A percentile compares a stretch with the other conserved stretches of the same genome.
phyloP scores from a whole-genome alignment of 2,329 filamentous ascomycete genomes.

The Parafenestella ontariensis region DNA sequence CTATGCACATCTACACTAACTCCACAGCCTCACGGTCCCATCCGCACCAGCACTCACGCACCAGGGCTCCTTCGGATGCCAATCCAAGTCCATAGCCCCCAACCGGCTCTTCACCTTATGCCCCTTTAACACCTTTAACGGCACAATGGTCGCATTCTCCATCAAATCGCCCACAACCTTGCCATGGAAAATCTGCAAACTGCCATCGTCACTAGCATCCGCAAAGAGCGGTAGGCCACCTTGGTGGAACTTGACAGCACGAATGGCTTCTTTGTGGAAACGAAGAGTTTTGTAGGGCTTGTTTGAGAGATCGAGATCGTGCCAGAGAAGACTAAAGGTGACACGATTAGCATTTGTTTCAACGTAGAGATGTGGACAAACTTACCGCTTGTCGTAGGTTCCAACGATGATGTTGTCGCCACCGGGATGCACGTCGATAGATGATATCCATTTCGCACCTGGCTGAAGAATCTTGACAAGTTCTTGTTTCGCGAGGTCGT shows the following conservation, averaged over 20 bases:
- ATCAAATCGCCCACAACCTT: conserved; percentile 94
- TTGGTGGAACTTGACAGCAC: conserved; percentile 86
- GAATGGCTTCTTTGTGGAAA: conserved; percentile 91
- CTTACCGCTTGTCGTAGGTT: conserved; percentile 81
- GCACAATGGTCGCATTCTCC: conserved; percentile 96
- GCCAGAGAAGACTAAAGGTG: conserved; percentile 73
- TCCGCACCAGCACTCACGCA: conserved; percentile 93
- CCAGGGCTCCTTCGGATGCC: conserved; percentile 96
- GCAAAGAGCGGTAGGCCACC: conserved; percentile 83
- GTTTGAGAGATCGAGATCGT: conserved; percentile 90
- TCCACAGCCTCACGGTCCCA: conserved; percentile 91
- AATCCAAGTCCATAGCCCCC: conserved; percentile 92
- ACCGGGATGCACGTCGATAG: conserved; percentile 89
- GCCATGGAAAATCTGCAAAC: conserved; percentile 94
- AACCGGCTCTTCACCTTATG: conserved; percentile 86
- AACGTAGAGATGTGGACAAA: not conserved
- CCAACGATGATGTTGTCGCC: conserved; percentile 95
- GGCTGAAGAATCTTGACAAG: conserved; percentile 93
- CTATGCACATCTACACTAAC: conserved; percentile 30
- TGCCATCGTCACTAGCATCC: conserved; percentile 93
- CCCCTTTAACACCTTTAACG: conserved; percentile 89
- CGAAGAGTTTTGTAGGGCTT: conserved; percentile 95
- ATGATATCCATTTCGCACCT: conserved; percentile 92
- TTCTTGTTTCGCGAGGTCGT: conserved; percentile 90
- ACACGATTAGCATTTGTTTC: not conserved